Base-by-base conservation (phyloP, 768 basidiomycete genomes). In the Psilocybe sp. region DNA sequence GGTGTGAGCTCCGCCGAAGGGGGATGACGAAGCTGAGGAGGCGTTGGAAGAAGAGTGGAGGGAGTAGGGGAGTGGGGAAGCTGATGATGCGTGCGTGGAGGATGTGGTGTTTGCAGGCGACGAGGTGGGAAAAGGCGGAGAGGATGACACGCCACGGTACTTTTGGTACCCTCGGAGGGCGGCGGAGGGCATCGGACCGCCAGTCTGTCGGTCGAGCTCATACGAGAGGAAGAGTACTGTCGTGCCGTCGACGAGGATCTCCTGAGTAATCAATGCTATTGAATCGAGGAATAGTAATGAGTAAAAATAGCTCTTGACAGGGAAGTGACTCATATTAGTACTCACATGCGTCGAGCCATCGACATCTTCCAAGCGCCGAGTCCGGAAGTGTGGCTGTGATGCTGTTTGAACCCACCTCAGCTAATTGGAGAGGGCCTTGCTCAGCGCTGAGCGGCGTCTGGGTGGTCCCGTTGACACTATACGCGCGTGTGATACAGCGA, bases 331-430 rank as follows among this genome's bases (percentile, higher is more conserved):
- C 31, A 20, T 39, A 32, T 41, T 52, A 51, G 43, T 50, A 77
- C 86, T 65, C 61, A 89, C 87, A 68, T 53, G 77, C 65, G 62
- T 85, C 83, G 54, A 85, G 72, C 87, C 86, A 87, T 51, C 84
- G 78, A 65, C 87, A 87, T 51, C 80, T 73, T 59, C 64, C 80
- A 43, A 91, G 69, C 13, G 73, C 65, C 16, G 87, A 87, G 52
- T 89, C 86, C 38, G 89, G 87, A 42, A 90, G 70, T 49, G 76
- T 65, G 45, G 80, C 77, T 54, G 79, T 76, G 1, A 79, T 73
- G 38, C 70, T 74, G 46, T 80, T 76, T 53, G 78, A 63, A 45
- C 77, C 73, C 52, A 73, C 73, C 50, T 69, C 69, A 54, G 75
- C 68, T 28, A 79, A 64, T 20, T 80, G 75, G 47, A 87, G 72